A percentile compares a stretch with the other conserved stretches of the same genome.
These are phyloP conservation scores for Sideroxylon spinosum DNA, from an alignment of 179 eudicot species.

Conservation along the genomic window DNA sequence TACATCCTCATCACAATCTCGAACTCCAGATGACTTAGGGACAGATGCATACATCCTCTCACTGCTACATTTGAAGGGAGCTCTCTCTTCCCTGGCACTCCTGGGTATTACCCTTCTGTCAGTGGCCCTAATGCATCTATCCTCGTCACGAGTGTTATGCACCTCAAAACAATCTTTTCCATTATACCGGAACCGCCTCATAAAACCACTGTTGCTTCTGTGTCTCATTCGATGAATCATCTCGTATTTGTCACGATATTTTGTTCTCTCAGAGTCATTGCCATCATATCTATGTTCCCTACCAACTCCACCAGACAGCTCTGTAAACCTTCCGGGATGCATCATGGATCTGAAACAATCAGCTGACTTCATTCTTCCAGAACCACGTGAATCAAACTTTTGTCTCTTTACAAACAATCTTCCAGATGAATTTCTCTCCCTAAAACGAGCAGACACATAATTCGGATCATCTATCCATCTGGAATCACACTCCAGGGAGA, in stretches of 20 bases:
- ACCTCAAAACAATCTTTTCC: slow-evolving; percentile 30
- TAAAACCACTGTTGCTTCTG: slow-evolving; percentile 29
- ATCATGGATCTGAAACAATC: slow-evolving; percentile 34
- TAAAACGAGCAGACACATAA: slow-evolving; percentile 21
- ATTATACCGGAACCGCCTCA: slow-evolving; percentile 44
- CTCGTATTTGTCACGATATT: slow-evolving; percentile 37
- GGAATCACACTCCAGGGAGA: slow-evolving; percentile 18
- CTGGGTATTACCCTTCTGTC: slow-evolving; percentile 37
- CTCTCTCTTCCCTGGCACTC: slow-evolving; percentile 32
- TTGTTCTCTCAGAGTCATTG: slow-evolving; percentile 35
- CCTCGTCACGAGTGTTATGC: slow-evolving; percentile 21
- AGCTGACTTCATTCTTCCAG: slow-evolving; percentile 38
- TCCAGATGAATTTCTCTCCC: slow-evolving; percentile 48
- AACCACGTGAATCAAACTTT: slow-evolving; percentile 36
- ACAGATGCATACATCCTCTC: slow-evolving; percentile 28
- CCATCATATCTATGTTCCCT: slow-evolving; percentile 35
- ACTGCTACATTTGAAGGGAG: slow-evolving; percentile 24
- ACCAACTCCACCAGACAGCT: slow-evolving; percentile 32
- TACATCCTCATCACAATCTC: slow-evolving; percentile 31
- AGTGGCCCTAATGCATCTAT: slow-evolving; percentile 19
- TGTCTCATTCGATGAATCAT: slow-evolving; percentile 40
- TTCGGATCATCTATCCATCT: slow-evolving; percentile 30
- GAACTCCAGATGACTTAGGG: slow-evolving; percentile 28
- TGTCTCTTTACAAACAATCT: slow-evolving; percentile 37
- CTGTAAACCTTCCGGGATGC: slow-evolving; percentile 45